Conservation (phyloP, 2,329 filamentous ascomycete species). For the Penicillium brasilianum region DNA sequence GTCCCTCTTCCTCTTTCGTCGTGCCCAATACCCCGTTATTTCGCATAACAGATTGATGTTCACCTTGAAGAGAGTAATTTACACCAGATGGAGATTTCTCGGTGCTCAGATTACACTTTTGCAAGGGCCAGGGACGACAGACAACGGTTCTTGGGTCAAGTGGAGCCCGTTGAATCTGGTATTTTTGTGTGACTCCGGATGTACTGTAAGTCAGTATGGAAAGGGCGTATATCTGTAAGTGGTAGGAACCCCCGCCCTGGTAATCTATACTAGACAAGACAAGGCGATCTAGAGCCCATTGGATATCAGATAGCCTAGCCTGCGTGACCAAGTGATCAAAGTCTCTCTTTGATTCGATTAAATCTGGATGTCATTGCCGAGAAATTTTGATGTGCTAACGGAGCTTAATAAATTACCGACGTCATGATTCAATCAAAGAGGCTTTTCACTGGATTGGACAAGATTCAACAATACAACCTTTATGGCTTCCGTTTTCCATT, state of each 20-base stretch:
- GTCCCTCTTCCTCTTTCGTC: background rate
- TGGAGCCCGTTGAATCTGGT: slow-evolving; percentile 4
- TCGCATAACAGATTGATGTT: background rate
- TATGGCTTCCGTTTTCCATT: background rate
- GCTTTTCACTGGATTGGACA: background rate
- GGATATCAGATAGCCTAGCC: background rate
- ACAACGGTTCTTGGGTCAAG: slow-evolving; percentile 8
- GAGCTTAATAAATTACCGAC: background rate
- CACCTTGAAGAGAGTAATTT: background rate
- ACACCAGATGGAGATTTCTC: background rate
- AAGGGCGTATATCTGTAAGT: background rate
- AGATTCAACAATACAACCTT: background rate
- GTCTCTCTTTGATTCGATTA: background rate
- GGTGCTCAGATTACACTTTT: slow-evolving; percentile 1
- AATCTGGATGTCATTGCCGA: slow-evolving; percentile 10
- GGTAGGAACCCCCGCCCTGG: background rate
- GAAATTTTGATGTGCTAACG: background rate
- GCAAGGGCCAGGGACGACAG: background rate
- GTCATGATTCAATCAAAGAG: background rate
- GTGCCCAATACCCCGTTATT: background rate
- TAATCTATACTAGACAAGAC: background rate
- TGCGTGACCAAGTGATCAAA: background rate
- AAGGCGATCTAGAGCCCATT: background rate
- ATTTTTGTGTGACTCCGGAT: background rate
- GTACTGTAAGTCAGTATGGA: too few relatives aligned